phyloP scores from a whole-genome alignment of 345 rosid species.

The Gossypium herbaceum region DNA sequence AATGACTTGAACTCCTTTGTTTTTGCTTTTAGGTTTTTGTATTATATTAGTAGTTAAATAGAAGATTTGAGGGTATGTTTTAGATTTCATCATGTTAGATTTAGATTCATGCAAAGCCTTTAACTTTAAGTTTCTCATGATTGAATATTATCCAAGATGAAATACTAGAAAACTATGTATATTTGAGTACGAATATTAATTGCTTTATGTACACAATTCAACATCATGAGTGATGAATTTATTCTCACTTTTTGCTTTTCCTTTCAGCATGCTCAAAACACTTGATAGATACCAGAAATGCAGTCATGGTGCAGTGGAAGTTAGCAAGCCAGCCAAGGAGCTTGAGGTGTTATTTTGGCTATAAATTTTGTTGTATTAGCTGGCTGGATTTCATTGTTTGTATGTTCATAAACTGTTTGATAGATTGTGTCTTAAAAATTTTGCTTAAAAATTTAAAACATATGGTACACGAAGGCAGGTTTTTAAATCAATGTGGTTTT shows the following conservation, averaged over 20 bases:
- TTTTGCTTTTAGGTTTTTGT: background rate
- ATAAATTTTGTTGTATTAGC: background rate
- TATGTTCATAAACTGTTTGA: background rate
- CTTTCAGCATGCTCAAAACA: conserved; percentile 83
- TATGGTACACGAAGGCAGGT: conserved; percentile 92
- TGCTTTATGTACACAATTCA: background rate
- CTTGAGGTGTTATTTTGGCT: conserved; percentile 54
- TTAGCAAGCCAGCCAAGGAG: conserved; percentile 78
- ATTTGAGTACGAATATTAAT: background rate
- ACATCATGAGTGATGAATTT: conserved; percentile 9
- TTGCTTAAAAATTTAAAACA: background rate
- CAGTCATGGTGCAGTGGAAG: conserved; percentile 87
- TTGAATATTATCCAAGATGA: background rate
- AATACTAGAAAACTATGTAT: background rate
- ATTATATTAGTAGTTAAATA: background rate
- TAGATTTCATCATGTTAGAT: background rate
- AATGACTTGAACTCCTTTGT: background rate
- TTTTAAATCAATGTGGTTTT: conserved; percentile 24
- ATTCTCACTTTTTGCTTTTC: background rate
- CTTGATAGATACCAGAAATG: conserved; percentile 92
- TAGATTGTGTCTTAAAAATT: background rate
- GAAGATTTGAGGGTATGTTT: background rate
- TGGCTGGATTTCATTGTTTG: too few species aligned
- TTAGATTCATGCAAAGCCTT: background rate
- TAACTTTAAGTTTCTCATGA: background rate